Percentiles rank a stretch among this genome's conserved stretches.
These are phyloP conservation scores for Punctularia strigosozonata DNA, from an alignment of 768 basidiomycete species.

Conservation along the genomic window DNA sequence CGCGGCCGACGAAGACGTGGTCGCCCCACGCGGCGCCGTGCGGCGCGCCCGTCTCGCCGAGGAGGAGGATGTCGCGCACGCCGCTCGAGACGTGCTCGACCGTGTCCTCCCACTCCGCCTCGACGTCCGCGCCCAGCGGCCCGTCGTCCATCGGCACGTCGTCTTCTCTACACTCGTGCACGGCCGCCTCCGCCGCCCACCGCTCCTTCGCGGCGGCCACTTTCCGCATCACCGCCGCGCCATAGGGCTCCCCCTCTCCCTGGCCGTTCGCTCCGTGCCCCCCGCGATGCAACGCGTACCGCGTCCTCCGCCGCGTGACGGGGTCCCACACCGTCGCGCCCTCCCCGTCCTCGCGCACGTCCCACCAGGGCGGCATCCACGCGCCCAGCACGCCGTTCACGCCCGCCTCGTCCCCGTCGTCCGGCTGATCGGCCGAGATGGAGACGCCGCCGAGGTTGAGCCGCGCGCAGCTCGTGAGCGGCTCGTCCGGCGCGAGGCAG, in stretches of 20 bases:
- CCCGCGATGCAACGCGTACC: too few relatives aligned
- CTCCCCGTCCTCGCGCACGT: too few relatives aligned
- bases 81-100: conserved; percentile 27
- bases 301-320: too few relatives aligned
- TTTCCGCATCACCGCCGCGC: too few relatives aligned
- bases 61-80: conserved; percentile 39
- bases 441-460: conserved; percentile 13
- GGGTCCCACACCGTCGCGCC: too few relatives aligned
- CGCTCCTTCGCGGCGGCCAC: too few relatives aligned
- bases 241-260: too few relatives aligned
- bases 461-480: conserved; percentile 22
- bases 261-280: too few relatives aligned
- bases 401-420: neutral
- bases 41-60: conserved; percentile 34
- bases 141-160: neutral
- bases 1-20: conserved; percentile 31
- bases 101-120: conserved; percentile 26
- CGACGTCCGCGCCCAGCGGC: conserved; percentile 9
- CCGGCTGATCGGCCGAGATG: neutral
- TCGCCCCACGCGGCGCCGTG: conserved; percentile 40
- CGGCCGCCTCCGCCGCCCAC: too few relatives aligned
- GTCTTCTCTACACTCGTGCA: too few relatives aligned
- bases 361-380: too few relatives aligned
- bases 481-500: conserved; percentile 26
- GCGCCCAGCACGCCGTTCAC: too few relatives aligned